Conservation (phyloP, 2,329 filamentous ascomycete species). For the Trichophyton equinum region DNA sequence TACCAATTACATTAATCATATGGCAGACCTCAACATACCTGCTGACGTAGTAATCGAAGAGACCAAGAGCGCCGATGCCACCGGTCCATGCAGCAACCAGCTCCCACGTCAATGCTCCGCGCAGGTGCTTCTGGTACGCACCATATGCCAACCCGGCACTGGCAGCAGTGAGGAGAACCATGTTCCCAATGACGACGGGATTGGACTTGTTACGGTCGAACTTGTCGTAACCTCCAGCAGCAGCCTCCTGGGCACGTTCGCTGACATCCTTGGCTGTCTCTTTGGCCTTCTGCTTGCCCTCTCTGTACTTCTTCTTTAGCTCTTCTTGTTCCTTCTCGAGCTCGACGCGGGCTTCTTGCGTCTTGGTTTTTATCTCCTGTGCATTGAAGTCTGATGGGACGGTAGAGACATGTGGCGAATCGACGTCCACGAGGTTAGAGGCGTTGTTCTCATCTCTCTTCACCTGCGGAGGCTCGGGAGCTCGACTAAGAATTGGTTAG, state of each 20-base stretch:
- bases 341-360: conserved; percentile 35
- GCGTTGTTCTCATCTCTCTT: conserved; percentile 26
- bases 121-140: conserved; percentile 36
- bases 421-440: conserved; percentile 36
- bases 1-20: background rate
- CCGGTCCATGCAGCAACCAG: conserved; percentile 32
- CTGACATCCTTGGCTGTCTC: conserved; percentile 19
- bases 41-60: conserved; percentile 38
- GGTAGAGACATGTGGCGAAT: conserved; percentile 34
- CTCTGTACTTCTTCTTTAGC: background rate
- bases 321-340: conserved; percentile 24
- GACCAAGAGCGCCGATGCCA: conserved; percentile 33
- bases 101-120: conserved; percentile 36
- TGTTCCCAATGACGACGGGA: conserved; percentile 37
- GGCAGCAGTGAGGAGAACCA: conserved; percentile 29
- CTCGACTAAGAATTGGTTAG: conserved; percentile 24
- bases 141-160: conserved; percentile 34
- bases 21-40: conserved; percentile 28
- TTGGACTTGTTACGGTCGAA: conserved; percentile 33
- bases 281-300: conserved; percentile 9
- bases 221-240: conserved; percentile 20
- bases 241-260: conserved; percentile 20
- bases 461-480: conserved; percentile 28
- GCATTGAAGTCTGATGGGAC: conserved; percentile 32
- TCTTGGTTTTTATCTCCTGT: conserved; percentile 34